These are phyloP conservation scores for Cornus florida DNA, from an alignment of 148 eudicot genomes.

Conservation along the genomic window DNA sequence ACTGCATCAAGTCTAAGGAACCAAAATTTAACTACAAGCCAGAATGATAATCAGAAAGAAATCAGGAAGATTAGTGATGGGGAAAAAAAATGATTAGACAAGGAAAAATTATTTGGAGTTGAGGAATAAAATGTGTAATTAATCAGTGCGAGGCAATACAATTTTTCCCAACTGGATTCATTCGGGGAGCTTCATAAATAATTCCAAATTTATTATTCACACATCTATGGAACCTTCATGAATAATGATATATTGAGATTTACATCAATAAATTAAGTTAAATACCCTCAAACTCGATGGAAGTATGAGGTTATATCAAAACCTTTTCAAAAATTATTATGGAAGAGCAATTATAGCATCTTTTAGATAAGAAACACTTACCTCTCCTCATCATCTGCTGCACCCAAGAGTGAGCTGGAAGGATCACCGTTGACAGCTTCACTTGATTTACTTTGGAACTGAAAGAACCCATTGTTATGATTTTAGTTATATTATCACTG, in stretches of 20 bases:
- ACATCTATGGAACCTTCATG: background rate
- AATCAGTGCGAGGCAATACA: background rate
- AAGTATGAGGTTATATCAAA: background rate
- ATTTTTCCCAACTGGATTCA: background rate
- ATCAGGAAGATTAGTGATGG: background rate
- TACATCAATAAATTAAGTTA: background rate
- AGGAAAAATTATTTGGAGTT: background rate
- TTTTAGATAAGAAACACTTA: conserved; percentile 18
- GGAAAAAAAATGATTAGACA: background rate
- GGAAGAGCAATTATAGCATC: background rate
- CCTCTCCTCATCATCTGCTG: conserved; percentile 85
- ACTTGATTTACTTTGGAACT: conserved; percentile 82
- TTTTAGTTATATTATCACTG: conserved; percentile 24
- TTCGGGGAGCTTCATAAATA: background rate
- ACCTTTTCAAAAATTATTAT: background rate
- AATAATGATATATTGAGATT: background rate
- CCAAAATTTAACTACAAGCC: background rate
- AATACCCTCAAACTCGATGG: background rate
- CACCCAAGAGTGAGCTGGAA: conserved; percentile 54
- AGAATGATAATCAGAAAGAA: background rate
- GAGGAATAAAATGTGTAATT: background rate
- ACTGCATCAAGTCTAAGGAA: background rate
- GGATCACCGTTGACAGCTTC: conserved; percentile 48
- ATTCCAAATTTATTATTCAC: background rate
- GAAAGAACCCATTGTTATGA: conserved; percentile 15